phyloP scores from a whole-genome alignment of 352 stramenopile species.

The Globisporangium viniferum region DNA sequence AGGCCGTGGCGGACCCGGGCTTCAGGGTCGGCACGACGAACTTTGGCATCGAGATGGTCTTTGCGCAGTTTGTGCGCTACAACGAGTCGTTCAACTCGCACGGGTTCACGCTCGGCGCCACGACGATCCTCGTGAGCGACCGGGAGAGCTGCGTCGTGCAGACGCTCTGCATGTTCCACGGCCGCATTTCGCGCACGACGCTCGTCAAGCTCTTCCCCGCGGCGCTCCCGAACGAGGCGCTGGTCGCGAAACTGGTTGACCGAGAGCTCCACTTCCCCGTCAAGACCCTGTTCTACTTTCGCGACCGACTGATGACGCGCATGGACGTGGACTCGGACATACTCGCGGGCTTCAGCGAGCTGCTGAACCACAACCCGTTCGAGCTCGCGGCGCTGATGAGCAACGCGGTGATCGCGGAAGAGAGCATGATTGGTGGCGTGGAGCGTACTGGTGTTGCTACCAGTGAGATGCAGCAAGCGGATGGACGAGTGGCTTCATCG shows the following conservation, averaged over 20 bases:
- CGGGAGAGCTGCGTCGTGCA: constrained; percentile 15
- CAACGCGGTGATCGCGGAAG: constrained; percentile 8
- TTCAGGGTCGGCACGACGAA: constrained; percentile 10
- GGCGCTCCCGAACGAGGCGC: constrained; percentile 4
- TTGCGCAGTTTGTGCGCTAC: constrained; percentile 28
- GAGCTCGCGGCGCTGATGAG: constrained; percentile 6
- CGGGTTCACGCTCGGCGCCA: background rate
- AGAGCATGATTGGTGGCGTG: constrained; percentile 3
- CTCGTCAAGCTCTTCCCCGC: constrained; percentile 16
- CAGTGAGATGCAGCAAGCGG: too few relatives aligned
- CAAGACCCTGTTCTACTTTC: background rate
- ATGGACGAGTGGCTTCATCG: background rate
- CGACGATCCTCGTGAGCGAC: constrained; percentile 1
- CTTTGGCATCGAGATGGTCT: constrained; percentile 19
- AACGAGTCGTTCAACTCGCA: constrained; percentile 20
- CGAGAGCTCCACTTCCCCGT: constrained; percentile 5
- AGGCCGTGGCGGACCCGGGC: background rate
- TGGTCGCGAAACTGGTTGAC: constrained; percentile 9
- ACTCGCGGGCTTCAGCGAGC: background rate
- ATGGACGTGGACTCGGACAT: constrained; percentile 11
- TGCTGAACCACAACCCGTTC: constrained; percentile 4
- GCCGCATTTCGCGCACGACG: constrained; percentile 11
- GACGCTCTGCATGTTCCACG: constrained; percentile 4
- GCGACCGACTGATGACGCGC: background rate
- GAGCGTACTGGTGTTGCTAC: background rate